Base-by-base conservation (phyloP, 129 eudicot genomes). In the Pittosporum tobira region DNA sequence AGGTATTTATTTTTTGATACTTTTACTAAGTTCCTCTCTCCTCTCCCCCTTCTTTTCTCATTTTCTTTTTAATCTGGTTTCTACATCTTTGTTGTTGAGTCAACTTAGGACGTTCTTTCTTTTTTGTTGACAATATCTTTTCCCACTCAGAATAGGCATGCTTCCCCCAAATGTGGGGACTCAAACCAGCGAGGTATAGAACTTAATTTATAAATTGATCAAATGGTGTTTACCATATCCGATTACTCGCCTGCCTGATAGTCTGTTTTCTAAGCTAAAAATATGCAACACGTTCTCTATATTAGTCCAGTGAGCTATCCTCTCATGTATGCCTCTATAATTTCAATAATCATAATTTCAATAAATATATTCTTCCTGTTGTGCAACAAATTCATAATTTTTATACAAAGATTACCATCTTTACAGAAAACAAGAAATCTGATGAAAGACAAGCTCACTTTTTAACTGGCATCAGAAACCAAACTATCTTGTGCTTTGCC, bases 1-100 rank as follows among this genome's bases (percentile, higher is more conserved):
- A 85, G 97, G 97, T 90, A 82, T 51, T n/a, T 16, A 49, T 51
- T 31, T 48, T 26, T 15, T 48, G 23, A 14, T 34, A 34, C 7
- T 34, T 34, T 34, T 34, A 9, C 40, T 34, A 8, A 34, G 40
- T 12, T 52, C 37, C 22, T 54, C 19, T 10, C 15, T 19, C 38
- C 40, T n/a, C 43, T 13, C 23, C 16, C 7, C 60, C 60, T 54
- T 54, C 1, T 54, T n/a, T 53, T 28, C n/a, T n/a, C 8, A 24
- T 51, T 51, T 14, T 51, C 0, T 40, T 40, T 40, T 11, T 40
- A 16, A 54, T 54, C 4, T 18, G 44, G 59, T 15, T 31, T 52
- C 11, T 2, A 52, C 31, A 26, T 52, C 21, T 15, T n/a, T 51
- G 28, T 27, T 30, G 43, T 18, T 24, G n/a, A 30, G 42, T 30